Percentiles rank a stretch among this genome's conserved stretches.
phyloP scores from a whole-genome alignment of 2,329 filamentous ascomycete species.

The Colletotrichum brevisporum region DNA sequence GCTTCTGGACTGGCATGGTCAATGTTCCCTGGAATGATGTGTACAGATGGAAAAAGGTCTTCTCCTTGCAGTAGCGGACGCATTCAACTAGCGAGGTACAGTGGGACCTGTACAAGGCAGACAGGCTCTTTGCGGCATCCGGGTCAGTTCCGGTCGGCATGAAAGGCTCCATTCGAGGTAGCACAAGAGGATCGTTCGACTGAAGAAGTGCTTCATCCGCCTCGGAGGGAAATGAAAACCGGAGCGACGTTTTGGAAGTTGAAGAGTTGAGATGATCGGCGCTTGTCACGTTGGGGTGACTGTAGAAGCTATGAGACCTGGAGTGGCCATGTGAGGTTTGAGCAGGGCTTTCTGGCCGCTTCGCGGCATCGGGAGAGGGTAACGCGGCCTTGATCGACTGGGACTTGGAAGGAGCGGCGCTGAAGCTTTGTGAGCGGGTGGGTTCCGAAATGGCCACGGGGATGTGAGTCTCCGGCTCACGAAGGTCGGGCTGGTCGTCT shows the following conservation, averaged over 20 bases:
- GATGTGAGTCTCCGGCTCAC: slow-evolving; percentile 61
- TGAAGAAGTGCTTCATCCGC: slow-evolving; percentile 66
- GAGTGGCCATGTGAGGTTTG: slow-evolving; percentile 44
- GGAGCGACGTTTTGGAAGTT: slow-evolving; percentile 69
- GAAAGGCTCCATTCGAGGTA: slow-evolving; percentile 90
- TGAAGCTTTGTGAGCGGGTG: slow-evolving; percentile 64
- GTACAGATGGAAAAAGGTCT: slow-evolving; percentile 95
- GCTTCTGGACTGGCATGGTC: slow-evolving; percentile 95
- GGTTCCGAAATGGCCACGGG: slow-evolving; percentile 65
- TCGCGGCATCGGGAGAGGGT: slow-evolving; percentile 49
- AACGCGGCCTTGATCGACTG: slow-evolving; percentile 42
- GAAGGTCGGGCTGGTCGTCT: slow-evolving; percentile 68
- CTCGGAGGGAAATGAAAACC: slow-evolving; percentile 73
- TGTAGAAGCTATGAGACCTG: slow-evolving; percentile 69
- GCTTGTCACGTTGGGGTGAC: slow-evolving; percentile 68
- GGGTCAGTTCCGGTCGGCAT: slow-evolving; percentile 85
- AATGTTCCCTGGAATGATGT: slow-evolving; percentile 96
- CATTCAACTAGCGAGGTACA: slow-evolving; percentile 96
- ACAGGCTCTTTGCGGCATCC: slow-evolving; percentile 88
- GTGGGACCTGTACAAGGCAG: slow-evolving; percentile 91
- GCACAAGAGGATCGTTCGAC: slow-evolving; percentile 78
- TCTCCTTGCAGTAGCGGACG: slow-evolving; percentile 95
- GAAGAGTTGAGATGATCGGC: slow-evolving; percentile 72
- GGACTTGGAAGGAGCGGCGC: slow-evolving; percentile 56
- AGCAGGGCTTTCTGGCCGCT: slow-evolving; percentile 36